Percentiles rank a stretch among this genome's conserved stretches.
phyloP scores from a whole-genome alignment of 495 filamentous ascomycete genomes.

The Bombardia bombarda region DNA sequence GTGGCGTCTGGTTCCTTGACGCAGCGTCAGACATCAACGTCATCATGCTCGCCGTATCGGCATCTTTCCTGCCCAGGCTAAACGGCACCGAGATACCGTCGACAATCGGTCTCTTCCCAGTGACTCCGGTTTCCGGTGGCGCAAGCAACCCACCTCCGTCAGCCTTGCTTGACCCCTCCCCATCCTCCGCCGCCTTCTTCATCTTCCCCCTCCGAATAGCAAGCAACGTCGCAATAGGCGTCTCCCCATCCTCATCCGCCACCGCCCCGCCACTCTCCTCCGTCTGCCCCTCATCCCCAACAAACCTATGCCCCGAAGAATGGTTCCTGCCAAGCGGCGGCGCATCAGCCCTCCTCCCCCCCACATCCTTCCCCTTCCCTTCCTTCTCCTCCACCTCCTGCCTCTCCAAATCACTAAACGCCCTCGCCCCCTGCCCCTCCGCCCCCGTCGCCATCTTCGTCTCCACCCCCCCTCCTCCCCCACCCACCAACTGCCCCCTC shows the following conservation, averaged over 20 bases:
- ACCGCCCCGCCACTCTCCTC: constrained; percentile 2
- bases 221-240: constrained; percentile 22
- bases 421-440: background rate
- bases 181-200: background rate
- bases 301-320: too few relatives aligned
- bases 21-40: constrained; percentile 30
- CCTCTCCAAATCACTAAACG: background rate
- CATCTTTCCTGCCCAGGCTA: constrained; percentile 34
- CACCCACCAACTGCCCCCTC: constrained; percentile 33
- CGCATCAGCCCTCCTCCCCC: constrained; percentile 19
- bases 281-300: constrained; percentile 35
- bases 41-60: constrained; percentile 47
- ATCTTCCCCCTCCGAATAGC: constrained; percentile 19
- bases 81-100: constrained; percentile 47
- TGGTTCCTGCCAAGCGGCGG: background rate
- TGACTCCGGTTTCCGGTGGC: constrained; percentile 24
- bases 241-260: constrained; percentile 20
- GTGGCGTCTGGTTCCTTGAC: constrained; percentile 16
- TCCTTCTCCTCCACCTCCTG: background rate
- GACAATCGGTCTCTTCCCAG: constrained; percentile 39
- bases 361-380: constrained; percentile 16
- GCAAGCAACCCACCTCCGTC: background rate
- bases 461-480: background rate
- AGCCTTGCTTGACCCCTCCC: constrained; percentile 13
- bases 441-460: background rate